Evolutionary conservation across 2,329 filamentous ascomycete species (phyloP).

Genomic region (Trichoderma koningiopsis): DNA sequence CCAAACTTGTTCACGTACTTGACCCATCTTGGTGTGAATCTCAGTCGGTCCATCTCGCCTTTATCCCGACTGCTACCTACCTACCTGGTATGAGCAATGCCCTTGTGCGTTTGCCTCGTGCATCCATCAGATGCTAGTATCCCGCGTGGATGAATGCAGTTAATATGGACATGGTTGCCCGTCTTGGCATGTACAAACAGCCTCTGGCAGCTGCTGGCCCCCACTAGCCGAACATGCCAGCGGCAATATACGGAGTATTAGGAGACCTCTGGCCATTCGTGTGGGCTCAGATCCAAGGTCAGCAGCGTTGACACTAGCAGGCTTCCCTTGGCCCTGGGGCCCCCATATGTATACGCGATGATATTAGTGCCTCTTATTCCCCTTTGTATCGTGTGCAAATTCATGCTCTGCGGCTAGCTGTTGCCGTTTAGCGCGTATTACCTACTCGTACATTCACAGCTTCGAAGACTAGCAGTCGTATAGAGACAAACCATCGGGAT

Average conservation of each 20-base stretch:
- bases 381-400: background rate
- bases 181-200: background rate
- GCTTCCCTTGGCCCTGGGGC: background rate
- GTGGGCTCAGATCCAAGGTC: background rate
- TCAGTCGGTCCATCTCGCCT: background rate
- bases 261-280: background rate
- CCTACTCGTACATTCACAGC: background rate
- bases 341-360: background rate
- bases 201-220: background rate
- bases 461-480: background rate
- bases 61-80: conserved; percentile 4
- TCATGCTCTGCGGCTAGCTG: background rate
- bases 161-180: conserved; percentile 8
- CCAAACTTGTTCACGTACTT: background rate
- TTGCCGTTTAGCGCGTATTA: background rate
- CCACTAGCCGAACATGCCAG: background rate
- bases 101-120: background rate
- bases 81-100: background rate
- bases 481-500: background rate
- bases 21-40: background rate
- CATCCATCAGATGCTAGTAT: background rate
- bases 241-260: conserved; percentile 20
- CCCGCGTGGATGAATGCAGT: background rate
- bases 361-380: background rate
- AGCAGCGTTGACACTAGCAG: background rate